These are phyloP conservation scores for Lojkania enalia DNA, from an alignment of 2,329 filamentous ascomycete genomes.

Conservation along the genomic window DNA sequence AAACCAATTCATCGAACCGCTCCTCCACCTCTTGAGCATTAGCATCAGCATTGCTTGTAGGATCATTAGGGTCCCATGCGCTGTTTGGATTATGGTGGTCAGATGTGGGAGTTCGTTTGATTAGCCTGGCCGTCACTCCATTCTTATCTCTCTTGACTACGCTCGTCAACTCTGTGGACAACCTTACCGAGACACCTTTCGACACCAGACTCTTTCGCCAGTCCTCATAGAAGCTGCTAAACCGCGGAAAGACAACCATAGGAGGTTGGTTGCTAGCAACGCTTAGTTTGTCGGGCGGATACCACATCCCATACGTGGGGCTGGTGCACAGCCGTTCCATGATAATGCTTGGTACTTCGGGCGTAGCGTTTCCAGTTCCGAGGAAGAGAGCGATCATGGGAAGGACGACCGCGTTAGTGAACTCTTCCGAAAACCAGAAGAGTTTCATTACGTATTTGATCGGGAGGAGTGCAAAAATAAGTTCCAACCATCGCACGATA, in stretches of 20 bases:
- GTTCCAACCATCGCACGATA: slow-evolving; percentile 62
- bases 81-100: slow-evolving; percentile 53
- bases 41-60: slow-evolving; percentile 44
- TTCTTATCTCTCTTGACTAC: slow-evolving; percentile 57
- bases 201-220: slow-evolving; percentile 60
- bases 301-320: slow-evolving; percentile 64
- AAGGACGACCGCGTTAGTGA: slow-evolving; percentile 70
- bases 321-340: slow-evolving; percentile 57
- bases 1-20: slow-evolving; percentile 66
- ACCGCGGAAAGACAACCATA: slow-evolving; percentile 66
- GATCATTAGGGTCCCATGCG: slow-evolving; percentile 45
- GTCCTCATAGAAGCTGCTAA: slow-evolving; percentile 62
- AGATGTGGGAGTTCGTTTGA: slow-evolving; percentile 47
- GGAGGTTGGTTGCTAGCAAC: slow-evolving; percentile 56
- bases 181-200: slow-evolving; percentile 60
- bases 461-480: slow-evolving; percentile 61
- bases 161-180: slow-evolving; percentile 59
- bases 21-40: slow-evolving; percentile 51
- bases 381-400: slow-evolving; percentile 74
- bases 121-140: slow-evolving; percentile 56
- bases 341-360: slow-evolving; percentile 70
- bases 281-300: slow-evolving; percentile 53
- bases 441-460: slow-evolving; percentile 68
- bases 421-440: slow-evolving; percentile 70
- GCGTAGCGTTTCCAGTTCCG: slow-evolving; percentile 74